Evolutionary conservation across 345 rosid species (phyloP).

Genomic region (Salix caprea): DNA sequence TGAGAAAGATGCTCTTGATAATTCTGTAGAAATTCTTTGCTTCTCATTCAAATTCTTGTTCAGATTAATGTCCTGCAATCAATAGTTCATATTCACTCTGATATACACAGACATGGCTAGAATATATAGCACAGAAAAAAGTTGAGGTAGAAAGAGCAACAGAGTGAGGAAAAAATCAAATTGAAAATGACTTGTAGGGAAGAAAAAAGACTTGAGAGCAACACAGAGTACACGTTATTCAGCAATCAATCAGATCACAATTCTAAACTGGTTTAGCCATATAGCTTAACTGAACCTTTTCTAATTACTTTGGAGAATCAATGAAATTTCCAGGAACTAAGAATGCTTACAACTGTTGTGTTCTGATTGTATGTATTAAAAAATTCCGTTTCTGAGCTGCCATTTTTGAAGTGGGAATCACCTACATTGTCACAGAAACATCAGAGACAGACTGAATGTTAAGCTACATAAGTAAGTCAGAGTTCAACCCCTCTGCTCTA

Average conservation of each 20-base stretch:
- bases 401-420: conserved; percentile 36
- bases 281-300: not conserved
- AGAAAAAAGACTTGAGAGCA: not conserved
- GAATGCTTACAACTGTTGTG: conserved; percentile 37
- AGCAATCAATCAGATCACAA: not conserved
- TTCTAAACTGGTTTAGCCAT: not conserved
- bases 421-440: conserved; percentile 39
- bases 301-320: not conserved
- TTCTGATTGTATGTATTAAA: conserved; percentile 35
- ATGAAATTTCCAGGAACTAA: not conserved
- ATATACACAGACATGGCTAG: not conserved
- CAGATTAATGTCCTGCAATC: conserved; percentile 48
- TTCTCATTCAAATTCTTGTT: conserved; percentile 52
- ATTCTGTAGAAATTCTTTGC: conserved; percentile 70
- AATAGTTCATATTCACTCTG: conserved; percentile 21
- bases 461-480: not conserved
- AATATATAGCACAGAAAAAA: not conserved
- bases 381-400: conserved; percentile 37
- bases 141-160: not conserved
- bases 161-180: not conserved
- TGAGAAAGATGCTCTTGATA: conserved; percentile 75
- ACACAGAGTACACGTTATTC: too few relatives aligned
- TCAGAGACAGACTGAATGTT: conserved; percentile 10
- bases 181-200: not conserved
- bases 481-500: too few relatives aligned